These are phyloP conservation scores for Geranomyces michiganensis DNA, from an alignment of 192 early-diverging fungal species.

Conservation along the genomic window DNA sequence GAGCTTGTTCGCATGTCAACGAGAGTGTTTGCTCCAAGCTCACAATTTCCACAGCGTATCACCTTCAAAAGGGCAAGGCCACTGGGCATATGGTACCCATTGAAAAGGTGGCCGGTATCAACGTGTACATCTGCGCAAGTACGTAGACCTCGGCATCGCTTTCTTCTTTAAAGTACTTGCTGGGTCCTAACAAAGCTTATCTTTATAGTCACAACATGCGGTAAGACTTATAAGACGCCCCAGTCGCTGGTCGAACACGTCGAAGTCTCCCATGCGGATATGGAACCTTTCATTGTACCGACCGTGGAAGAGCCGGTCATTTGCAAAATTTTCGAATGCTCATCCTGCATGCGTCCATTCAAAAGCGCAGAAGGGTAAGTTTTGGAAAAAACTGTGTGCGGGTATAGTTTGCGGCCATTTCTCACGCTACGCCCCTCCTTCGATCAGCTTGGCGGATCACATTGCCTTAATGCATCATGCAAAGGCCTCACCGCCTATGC, in stretches of 20 bases:
- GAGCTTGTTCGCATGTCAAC: neutral
- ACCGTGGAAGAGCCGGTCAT: neutral
- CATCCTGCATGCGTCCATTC: constrained; percentile 34
- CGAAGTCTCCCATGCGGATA: constrained; percentile 18
- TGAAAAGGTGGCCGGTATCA: neutral
- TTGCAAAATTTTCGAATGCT: constrained; percentile 14
- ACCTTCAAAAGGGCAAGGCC: constrained; percentile 32
- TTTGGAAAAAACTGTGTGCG: neutral
- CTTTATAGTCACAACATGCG: constrained; percentile 1
- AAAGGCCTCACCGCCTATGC: neutral
- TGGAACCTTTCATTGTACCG: constrained; percentile 11
- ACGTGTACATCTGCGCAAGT: constrained; percentile 17
- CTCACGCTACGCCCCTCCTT: neutral
- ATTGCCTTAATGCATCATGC: neutral
- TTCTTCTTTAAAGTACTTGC: neutral
- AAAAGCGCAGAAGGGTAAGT: neutral
- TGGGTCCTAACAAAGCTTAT: neutral
- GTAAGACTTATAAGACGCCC: constrained; percentile 28
- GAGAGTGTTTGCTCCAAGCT: no score
- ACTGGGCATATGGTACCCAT: constrained; percentile 19
- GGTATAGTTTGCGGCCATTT: neutral
- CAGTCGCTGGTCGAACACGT: constrained; percentile 23
- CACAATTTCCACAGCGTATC: constrained; percentile 20
- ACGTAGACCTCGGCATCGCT: constrained; percentile 20
- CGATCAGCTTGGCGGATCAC: neutral